Base-by-base conservation (phyloP, 1,139 yeast genomes). In the Kluyveromyces sp. region DNA sequence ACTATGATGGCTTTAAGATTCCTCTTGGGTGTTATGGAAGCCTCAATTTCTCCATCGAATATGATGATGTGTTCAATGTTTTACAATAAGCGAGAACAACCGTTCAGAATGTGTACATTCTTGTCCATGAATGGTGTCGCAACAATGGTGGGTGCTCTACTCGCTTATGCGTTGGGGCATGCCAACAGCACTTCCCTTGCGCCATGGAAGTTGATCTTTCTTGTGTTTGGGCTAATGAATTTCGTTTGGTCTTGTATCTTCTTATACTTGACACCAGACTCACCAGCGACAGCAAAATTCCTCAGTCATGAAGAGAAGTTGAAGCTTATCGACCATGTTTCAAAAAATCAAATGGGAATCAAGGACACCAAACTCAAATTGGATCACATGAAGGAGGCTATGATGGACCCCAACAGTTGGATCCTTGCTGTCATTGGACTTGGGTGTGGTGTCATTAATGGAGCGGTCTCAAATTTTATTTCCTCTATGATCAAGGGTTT, bases 91-190 rank as follows among this genome's bases (percentile, higher is more conserved):
- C 67, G 64, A 15, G 80, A 75, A 54, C 75, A 72, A 39, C 74
- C 73, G 39, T 61, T 70, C 40, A 61, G 78, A 52, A 70, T 73
- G 36, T 69, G 71, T 42, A 48, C 72, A 32, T 73, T 74, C 68
- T 72, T 73, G 48, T 68, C 73, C 20, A 73, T 67, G 53, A 72
- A 71, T 47, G 81, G 80, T 31, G 51, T 74, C 16, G 79, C 79
- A 15, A 61, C 69, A 15, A 66, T 75, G 37, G 49, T 75, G 13
- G 79, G 78, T 30, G 72, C 75, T 9, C 61, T 68, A 3, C 68
- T 74, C 42, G 74, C 77, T 1, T 73, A 72, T 50, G 76, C 75
- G 33, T 54, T 69, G 22, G 67, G 64, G 3, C 59, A 58, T 43
- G 55, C 63, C 33, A 58, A 64, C 3, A 43, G 45, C 35, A 42